Evolutionary conservation across 2,329 filamentous ascomycete genomes (phyloP), one percentile per base, ranked within the genome.

Genomic region (Cladophialophora immunda): DNA sequence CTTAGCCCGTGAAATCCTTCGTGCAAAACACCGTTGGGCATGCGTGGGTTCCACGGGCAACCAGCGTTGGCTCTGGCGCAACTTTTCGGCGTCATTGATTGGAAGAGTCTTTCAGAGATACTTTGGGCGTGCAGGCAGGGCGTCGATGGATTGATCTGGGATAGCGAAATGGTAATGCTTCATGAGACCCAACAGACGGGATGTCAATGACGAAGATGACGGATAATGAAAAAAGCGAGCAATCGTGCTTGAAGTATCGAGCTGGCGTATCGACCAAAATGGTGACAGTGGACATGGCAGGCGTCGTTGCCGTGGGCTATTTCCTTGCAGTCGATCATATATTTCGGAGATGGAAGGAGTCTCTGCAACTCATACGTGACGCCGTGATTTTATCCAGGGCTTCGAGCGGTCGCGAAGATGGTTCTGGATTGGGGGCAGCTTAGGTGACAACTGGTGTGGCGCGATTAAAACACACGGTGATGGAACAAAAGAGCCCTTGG

Each of bases 1-100:
- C 53, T 36, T 36, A 69, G 67, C 59, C 63, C 65, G 22, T 68
- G 63, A 68, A 34, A 25, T 55, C 30, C 13, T 38, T 19, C 19
- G 22, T 27, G 17, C 32, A 36, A 8, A 61, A 22, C 25, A 22
- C 29, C 2, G 9, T 47, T 54, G 30, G 50, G 29, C 45, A 53
- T 25, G 34, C 22, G 4, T 9, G 13, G 8, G 8, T 30, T 29
- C 17, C 9, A 55, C 5, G 27, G 52, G 17, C 27, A n/a, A 7
- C 17, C 17, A 55, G 25, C 52, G n/a, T 11, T 50, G 19, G 11
- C 19, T 5, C 45, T 25, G 45, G 45, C 45, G 45, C 19, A 50
- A 25, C 45, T 25, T 50, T 50, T 50, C 45, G 45, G 22, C 45
- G 22, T 50, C 45, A 50, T 25, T 50, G 45, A 50, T 32, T 55